phyloP scores from a whole-genome alignment of 1,139 yeast genomes.

The Debaryomycetaceae sp. region DNA sequence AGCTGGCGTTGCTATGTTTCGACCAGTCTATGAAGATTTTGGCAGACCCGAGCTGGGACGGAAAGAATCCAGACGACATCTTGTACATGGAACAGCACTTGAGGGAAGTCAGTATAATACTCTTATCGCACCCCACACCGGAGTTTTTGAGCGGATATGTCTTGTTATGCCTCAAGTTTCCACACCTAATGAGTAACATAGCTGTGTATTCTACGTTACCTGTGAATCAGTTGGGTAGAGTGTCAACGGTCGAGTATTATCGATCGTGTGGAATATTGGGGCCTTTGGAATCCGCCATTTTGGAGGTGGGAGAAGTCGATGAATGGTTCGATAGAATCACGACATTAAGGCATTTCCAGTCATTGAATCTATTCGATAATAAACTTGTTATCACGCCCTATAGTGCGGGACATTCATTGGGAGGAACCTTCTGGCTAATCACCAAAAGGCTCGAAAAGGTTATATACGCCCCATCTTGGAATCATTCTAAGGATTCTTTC shows the following conservation, averaged over 20 bases:
- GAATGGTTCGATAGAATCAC: constrained; percentile 68
- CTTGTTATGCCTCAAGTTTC: constrained; percentile 58
- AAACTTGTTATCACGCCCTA: constrained; percentile 69
- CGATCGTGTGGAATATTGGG: constrained; percentile 72
- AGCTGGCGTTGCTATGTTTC: constrained; percentile 42
- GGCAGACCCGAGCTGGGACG: constrained; percentile 77
- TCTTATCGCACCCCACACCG: constrained; percentile 82
- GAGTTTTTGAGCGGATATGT: constrained; percentile 82
- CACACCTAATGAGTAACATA: constrained; percentile 56
- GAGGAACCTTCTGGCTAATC: constrained; percentile 87
- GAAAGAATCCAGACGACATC: constrained; percentile 35
- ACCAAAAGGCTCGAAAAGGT: constrained; percentile 72
- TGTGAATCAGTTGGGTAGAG: constrained; percentile 79
- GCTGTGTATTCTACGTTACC: constrained; percentile 89
- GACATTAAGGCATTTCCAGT: constrained; percentile 76
- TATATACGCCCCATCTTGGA: constrained; percentile 91
- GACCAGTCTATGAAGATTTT: constrained; percentile 49
- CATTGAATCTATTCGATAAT: constrained; percentile 62
- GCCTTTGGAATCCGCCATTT: constrained; percentile 56
- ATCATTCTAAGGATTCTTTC: constrained; percentile 86
- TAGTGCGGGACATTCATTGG: constrained; percentile 90
- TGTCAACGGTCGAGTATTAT: constrained; percentile 78
- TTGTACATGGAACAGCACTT: constrained; percentile 43
- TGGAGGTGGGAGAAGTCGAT: constrained; percentile 77
- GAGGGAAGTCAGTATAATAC: constrained; percentile 58